Evolutionary conservation across 148 eudicot genomes (phyloP), one percentile per base, ranked within the genome.

Genomic region (Rhododendron kiyosumense): DNA sequence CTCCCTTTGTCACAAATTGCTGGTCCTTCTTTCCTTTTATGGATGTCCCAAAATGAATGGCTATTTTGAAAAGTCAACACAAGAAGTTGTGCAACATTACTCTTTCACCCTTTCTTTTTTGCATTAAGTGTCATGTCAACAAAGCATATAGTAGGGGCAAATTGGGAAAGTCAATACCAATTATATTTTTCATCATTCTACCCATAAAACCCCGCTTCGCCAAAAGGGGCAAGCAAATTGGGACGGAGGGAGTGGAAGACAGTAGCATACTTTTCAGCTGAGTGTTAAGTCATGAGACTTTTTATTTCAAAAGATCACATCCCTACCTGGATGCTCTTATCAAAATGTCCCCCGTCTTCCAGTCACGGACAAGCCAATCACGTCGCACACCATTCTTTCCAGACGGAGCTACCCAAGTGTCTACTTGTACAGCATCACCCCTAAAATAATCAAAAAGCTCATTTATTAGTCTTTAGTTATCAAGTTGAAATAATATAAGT

Each of bases 361-460:
- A 88, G 78, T 97, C 98, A 83, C 94, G 92, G 57, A 95, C 74
- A 61, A 93, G 92, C 99, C 99, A 97, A 81, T 95, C 96, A 87
- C 98, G 91, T 26, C 99, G 98, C 98, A 94, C 92, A 15, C 99
- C 98, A 89, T 95, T 97, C 85, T 95, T 97, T 78, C 99, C 98
- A 30, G 99, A 94, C 74, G 93, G 87, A 83, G 95, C 93, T 69
- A 94, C 95, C 99, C 98, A 97, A 52, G 98, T 95, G 69, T 97
- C 99, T 41, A 95, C 96, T 91, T 95, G 98, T 87, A 97, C 98
- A 84, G 93, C 95, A 91, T 97, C 99, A 78, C 95, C 98, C 98
- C 99, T 97, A 89, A 78, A 87, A 38, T 52, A 84, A 41, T 85
- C 43, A 65, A 79, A 48, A 2, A 71, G 24, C 30, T 26, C 83